Evolutionary conservation across 805 yeast genomes (phyloP).

Genomic region (Ogataea kodamae): DNA sequence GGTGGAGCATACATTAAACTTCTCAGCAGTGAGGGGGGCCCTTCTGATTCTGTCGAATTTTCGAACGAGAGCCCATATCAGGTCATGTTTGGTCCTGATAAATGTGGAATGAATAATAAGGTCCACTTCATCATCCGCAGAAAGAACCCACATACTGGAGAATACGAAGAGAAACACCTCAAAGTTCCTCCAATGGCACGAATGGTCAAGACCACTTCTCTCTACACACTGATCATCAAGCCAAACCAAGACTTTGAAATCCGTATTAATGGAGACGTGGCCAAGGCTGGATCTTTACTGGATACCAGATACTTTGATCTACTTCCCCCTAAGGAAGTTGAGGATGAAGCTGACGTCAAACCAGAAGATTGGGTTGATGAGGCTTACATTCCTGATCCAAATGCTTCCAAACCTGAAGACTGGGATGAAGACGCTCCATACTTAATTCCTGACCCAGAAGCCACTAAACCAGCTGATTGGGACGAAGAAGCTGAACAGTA

Average conservation of each 20-base stretch:
- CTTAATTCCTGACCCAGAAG: slow-evolving; percentile 63
- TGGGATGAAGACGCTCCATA: slow-evolving; percentile 76
- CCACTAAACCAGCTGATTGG: slow-evolving; percentile 76
- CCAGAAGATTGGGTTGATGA: slow-evolving; percentile 85
- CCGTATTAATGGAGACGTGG: slow-evolving; percentile 75
- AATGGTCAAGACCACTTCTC: slow-evolving; percentile 50
- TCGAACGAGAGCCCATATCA: slow-evolving; percentile 69
- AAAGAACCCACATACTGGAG: slow-evolving; percentile 50
- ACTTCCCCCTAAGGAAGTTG: slow-evolving; percentile 62
- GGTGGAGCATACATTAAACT: slow-evolving; percentile 90
- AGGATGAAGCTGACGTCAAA: slow-evolving; percentile 52
- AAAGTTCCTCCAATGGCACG: slow-evolving; percentile 64
- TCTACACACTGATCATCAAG: slow-evolving; percentile 74
- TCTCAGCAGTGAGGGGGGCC: slow-evolving; percentile 42
- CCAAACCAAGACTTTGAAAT: slow-evolving; percentile 70
- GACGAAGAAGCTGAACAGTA: slow-evolving; percentile 55
- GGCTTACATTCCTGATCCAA: slow-evolving; percentile 64
- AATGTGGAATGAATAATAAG: slow-evolving; percentile 77
- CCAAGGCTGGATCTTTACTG: slow-evolving; percentile 64
- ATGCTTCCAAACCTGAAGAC: slow-evolving; percentile 67
- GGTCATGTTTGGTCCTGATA: slow-evolving; percentile 93
- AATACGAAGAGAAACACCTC: slow-evolving; percentile 66
- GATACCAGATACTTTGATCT: slow-evolving; percentile 53
- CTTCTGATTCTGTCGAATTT: slow-evolving; percentile 41
- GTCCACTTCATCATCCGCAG: slow-evolving; percentile 73